Evolutionary conservation across 371 early-diverging fungal species (phyloP).

Genomic region (Rhizopus sp.): DNA sequence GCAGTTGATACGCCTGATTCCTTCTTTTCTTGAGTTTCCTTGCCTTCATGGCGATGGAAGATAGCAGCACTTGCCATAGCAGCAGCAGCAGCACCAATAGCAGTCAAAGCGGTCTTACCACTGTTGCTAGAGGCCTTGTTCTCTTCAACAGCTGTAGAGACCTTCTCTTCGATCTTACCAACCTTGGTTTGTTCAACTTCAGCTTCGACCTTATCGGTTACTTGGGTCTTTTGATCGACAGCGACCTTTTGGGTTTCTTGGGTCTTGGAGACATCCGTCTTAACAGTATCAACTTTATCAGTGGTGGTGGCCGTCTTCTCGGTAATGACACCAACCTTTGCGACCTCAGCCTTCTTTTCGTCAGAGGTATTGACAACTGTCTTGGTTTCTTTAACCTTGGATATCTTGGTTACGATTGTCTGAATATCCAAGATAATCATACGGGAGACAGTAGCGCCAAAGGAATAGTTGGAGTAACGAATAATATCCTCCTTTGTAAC

Average conservation of each 20-base stretch:
- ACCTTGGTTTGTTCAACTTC: conserved; percentile 9
- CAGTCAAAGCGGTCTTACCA: conserved; percentile 8
- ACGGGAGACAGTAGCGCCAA: conserved; percentile 24
- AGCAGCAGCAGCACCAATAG: conserved; percentile 27
- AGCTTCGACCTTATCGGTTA: conserved; percentile 4
- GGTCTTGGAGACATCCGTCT: background rate
- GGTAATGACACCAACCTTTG: conserved; percentile 6
- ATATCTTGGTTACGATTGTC: conserved; percentile 19
- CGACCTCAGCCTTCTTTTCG: conserved; percentile 12
- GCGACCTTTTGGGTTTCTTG: conserved; percentile 4
- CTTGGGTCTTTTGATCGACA: conserved; percentile 7
- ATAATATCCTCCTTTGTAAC: conserved; percentile 77
- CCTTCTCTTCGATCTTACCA: conserved; percentile 6
- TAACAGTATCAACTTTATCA: background rate
- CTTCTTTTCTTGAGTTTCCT: conserved; percentile 11
- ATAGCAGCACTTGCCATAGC: conserved; percentile 23
- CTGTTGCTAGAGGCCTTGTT: conserved; percentile 1
- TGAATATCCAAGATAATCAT: conserved; percentile 19
- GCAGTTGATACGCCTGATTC: conserved; percentile 1
- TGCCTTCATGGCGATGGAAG: conserved; percentile 19
- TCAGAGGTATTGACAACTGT: conserved; percentile 17
- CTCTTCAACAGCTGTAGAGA: conserved; percentile 1
- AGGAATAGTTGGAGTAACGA: conserved; percentile 61
- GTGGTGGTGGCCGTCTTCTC: conserved; percentile 3
- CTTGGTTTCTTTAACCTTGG: conserved; percentile 16